phyloP scores from a whole-genome alignment of 2,329 filamentous ascomycete genomes.

The Thyridium curvatum region DNA sequence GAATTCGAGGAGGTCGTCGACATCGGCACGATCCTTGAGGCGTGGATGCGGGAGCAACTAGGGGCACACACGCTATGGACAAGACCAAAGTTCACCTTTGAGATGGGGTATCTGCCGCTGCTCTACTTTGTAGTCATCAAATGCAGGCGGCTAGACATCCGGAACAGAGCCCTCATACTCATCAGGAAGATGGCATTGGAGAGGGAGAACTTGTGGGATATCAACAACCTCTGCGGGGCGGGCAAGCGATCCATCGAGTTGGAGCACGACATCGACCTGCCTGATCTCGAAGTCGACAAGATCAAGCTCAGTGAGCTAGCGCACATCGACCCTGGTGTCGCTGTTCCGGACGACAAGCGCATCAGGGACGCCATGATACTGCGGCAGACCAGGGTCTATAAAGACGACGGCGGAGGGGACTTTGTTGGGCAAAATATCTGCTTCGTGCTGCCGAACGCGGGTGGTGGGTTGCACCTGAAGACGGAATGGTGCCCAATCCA shows the following conservation, averaged over 20 bases:
- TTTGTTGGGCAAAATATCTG: too few species aligned
- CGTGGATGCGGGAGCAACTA: neutral
- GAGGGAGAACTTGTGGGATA: conserved; percentile 33
- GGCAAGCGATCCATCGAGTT: conserved; percentile 23
- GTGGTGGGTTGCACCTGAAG: too few species aligned
- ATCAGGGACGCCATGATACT: too few species aligned
- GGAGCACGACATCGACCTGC: conserved; percentile 23
- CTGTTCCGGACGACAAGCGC: too few species aligned
- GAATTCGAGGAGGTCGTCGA: conserved; percentile 30
- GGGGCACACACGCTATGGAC: conserved; percentile 4
- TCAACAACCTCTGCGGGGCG: conserved; percentile 21
- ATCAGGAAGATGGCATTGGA: conserved; percentile 20
- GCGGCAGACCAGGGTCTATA: too few species aligned
- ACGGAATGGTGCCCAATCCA: too few species aligned
- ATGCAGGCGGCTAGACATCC: conserved; percentile 32
- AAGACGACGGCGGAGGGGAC: too few species aligned
- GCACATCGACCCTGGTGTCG: too few species aligned
- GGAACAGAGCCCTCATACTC: conserved; percentile 29
- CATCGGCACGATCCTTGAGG: conserved; percentile 20
- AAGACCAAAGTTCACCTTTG: conserved; percentile 28
- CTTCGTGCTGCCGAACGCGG: too few species aligned
- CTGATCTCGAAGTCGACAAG: too few species aligned
- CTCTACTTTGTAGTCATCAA: conserved; percentile 33
- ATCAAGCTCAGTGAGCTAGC: too few species aligned
- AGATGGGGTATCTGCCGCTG: conserved; percentile 33